Conservation (phyloP, 1,284 basidiomycete species). For the Ganoderma boninense region DNA sequence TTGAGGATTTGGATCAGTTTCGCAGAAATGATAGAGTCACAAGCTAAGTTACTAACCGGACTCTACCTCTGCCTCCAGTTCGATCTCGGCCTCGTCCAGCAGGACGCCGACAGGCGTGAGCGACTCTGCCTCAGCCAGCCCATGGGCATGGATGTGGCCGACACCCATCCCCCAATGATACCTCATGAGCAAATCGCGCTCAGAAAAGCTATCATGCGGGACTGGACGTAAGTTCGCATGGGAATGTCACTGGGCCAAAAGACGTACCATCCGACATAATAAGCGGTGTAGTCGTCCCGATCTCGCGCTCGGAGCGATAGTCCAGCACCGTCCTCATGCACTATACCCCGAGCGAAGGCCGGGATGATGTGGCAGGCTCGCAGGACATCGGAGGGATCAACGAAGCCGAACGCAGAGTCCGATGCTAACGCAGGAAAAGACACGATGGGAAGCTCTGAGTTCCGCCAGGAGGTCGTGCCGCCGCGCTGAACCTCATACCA, state of each 20-base stretch:
- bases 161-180: slow-evolving; percentile 10
- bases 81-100: no score
- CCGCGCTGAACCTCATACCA: slow-evolving; percentile 7
- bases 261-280: background rate
- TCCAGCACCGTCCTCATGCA: background rate
- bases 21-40: no score
- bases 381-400: background rate
- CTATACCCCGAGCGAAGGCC: background rate
- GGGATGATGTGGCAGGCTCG: background rate
- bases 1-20: no score
- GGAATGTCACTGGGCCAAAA: background rate
- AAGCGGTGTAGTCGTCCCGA: background rate
- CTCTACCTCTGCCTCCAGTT: no score
- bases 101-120: background rate
- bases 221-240: background rate
- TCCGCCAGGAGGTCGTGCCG: background rate
- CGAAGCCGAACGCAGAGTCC: background rate
- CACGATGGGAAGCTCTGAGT: background rate
- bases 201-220: slow-evolving; percentile 2
- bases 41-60: no score
- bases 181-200: slow-evolving; percentile 11
- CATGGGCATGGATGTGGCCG: background rate
- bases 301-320: background rate
- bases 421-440: background rate
- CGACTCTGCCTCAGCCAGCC: background rate